Percentiles rank a stretch among this genome's conserved stretches.
These are phyloP conservation scores for Vigna radiata DNA, from an alignment of 306 rosid genomes.

Conservation along the genomic window DNA sequence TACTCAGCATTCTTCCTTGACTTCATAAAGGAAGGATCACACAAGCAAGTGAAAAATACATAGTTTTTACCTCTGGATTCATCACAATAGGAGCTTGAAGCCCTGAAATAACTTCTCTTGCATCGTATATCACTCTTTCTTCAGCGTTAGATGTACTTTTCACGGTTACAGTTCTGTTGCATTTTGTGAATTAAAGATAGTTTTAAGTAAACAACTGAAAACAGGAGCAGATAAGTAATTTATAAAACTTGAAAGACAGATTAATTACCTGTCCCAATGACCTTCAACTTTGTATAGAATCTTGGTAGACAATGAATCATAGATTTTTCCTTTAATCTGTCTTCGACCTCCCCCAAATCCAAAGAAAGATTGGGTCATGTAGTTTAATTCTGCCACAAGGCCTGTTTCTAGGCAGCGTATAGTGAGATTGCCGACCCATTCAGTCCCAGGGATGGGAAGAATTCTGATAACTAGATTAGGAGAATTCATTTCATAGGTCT, in stretches of 20 bases:
- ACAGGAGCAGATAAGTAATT: neutral
- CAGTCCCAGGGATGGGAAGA: slow-evolving; percentile 61
- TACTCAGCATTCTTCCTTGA: neutral
- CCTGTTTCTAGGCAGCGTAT: slow-evolving; percentile 62
- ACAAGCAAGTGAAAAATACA: neutral
- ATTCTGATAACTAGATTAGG: slow-evolving; percentile 62
- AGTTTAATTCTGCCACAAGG: slow-evolving; percentile 69
- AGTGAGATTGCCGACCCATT: slow-evolving; percentile 68
- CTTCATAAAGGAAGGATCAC: no score
- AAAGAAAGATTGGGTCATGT: slow-evolving; percentile 56
- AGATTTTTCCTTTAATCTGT: slow-evolving; percentile 69
- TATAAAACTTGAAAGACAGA: neutral
- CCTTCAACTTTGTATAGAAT: slow-evolving; percentile 70
- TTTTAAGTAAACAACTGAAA: neutral
- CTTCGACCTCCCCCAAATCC: slow-evolving; percentile 59
- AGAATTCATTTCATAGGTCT: slow-evolving; percentile 69
- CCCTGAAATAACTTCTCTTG: slow-evolving; percentile 64
- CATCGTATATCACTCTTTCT: slow-evolving; percentile 62
- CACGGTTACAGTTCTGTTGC: slow-evolving; percentile 62
- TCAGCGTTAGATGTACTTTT: slow-evolving; percentile 53
- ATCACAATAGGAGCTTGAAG: slow-evolving; percentile 59
- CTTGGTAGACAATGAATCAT: slow-evolving; percentile 50
- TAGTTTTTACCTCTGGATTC: slow-evolving; percentile 57
- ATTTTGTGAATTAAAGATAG: neutral
- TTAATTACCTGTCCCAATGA: slow-evolving; percentile 79